phyloP scores from a whole-genome alignment of 2,329 filamentous ascomycete species.

The Ophiostoma ips region DNA sequence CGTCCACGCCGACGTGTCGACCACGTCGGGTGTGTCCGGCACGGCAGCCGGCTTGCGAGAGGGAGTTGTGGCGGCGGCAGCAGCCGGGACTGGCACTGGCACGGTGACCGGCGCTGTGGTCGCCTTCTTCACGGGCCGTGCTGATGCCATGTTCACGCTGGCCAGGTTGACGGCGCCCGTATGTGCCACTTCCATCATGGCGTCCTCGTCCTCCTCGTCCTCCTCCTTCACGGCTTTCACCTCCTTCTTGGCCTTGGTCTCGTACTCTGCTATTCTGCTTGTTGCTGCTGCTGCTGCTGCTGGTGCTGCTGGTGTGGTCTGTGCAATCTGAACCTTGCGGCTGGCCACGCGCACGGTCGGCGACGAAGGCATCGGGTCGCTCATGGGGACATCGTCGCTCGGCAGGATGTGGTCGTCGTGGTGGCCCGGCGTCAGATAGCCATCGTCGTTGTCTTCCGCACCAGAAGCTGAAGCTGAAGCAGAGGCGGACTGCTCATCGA shows the following conservation, averaged over 20 bases:
- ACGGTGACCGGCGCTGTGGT: conserved; percentile 49
- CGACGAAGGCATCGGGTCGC: conserved; percentile 72
- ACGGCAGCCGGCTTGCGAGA: no score
- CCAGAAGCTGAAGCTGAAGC: conserved; percentile 34
- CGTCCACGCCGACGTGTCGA: conserved; percentile 82
- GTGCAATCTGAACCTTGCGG: conserved; percentile 45
- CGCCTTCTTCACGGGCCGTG: conserved; percentile 61
- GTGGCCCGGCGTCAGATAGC: conserved; percentile 44
- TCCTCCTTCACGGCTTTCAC: conserved; percentile 37
- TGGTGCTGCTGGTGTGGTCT: background rate
- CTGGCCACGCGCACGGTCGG: conserved; percentile 67
- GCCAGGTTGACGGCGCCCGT: conserved; percentile 52
- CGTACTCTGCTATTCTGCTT: background rate
- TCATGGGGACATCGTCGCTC: conserved; percentile 52
- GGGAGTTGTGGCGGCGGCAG: conserved; percentile 26
- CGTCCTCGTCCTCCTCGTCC: conserved; percentile 62
- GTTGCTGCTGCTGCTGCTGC: no score
- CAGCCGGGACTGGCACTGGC: conserved; percentile 34
- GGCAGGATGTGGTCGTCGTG: conserved; percentile 34
- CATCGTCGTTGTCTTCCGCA: conserved; percentile 36
- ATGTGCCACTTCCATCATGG: conserved; percentile 77
- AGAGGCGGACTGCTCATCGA: conserved; percentile 33
- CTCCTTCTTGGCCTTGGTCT: background rate
- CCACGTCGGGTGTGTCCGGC: conserved; percentile 31
- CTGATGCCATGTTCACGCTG: conserved; percentile 75